A percentile compares a stretch with the other conserved stretches of the same genome.
Evolutionary conservation across 83 land plant genomes (phyloP).

Genomic region (Larix sibirica): DNA sequence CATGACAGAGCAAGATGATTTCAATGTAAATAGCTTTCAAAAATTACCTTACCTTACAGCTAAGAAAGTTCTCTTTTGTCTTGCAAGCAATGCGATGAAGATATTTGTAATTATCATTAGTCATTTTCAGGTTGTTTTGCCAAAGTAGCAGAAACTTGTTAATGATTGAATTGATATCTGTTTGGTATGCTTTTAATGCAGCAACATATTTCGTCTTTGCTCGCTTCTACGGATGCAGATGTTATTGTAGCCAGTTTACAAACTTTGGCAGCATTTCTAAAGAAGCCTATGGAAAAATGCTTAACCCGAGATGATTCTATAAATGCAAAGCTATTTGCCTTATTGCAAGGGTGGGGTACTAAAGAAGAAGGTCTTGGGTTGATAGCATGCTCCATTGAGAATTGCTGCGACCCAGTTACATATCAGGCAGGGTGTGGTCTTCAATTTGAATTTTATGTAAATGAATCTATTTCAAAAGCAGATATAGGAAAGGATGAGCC

Average conservation of each 20-base stretch:
- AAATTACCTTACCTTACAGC: too few species aligned
- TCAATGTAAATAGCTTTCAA: too few species aligned
- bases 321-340: constrained; percentile 42
- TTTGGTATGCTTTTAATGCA: constrained; percentile 27
- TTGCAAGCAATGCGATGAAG: too few species aligned
- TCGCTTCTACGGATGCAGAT: constrained; percentile 48
- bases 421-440: constrained; percentile 31
- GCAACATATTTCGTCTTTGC: constrained; percentile 32
- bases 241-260: constrained; percentile 42
- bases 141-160: too few species aligned
- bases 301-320: constrained; percentile 31
- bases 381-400: constrained; percentile 37
- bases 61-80: too few species aligned
- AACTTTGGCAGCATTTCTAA: constrained; percentile 47
- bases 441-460: constrained; percentile 46
- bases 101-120: too few species aligned
- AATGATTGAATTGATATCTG: neutral
- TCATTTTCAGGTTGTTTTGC: too few species aligned
- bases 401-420: constrained; percentile 42
- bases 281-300: constrained; percentile 37
- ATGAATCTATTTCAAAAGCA: neutral
- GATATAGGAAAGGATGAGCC: neutral
- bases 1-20: too few species aligned
- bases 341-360: constrained; percentile 56
- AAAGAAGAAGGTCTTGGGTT: constrained; percentile 53